phyloP scores from a whole-genome alignment of 305 asterid species.

The Fraxinus baroniana region DNA sequence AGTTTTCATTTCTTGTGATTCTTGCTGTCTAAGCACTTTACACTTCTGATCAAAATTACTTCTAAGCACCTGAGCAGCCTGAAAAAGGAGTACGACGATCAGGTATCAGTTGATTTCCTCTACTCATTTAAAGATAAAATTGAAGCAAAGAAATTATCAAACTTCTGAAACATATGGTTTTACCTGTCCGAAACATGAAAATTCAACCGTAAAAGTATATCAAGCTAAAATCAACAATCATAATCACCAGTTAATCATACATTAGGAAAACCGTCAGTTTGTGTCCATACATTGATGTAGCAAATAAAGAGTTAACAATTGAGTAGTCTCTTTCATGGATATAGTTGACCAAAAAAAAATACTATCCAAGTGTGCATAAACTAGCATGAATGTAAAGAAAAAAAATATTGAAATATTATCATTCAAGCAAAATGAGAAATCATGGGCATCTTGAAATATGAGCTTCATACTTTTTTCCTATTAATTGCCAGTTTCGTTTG shows the following conservation, averaged over 20 bases:
- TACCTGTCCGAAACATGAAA: not conserved
- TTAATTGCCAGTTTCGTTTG: not conserved
- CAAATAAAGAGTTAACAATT: not conserved
- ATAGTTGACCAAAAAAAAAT: not conserved
- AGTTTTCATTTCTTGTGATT: conserved; percentile 63
- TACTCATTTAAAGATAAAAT: not conserved
- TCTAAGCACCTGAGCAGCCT: conserved; percentile 77
- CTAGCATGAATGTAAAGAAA: not conserved
- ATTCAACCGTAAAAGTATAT: not conserved
- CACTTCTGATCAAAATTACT: conserved; percentile 73
- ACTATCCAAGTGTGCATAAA: not conserved
- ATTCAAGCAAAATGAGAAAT: not conserved
- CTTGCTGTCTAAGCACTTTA: conserved; percentile 78
- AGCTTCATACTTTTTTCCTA: not conserved
- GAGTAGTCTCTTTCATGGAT: not conserved
- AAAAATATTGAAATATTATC: not conserved
- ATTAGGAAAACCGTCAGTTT: not conserved
- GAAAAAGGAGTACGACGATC: conserved; percentile 27
- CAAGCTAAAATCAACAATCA: not conserved
- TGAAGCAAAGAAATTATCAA: not conserved
- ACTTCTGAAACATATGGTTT: not conserved
- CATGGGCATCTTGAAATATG: not conserved
- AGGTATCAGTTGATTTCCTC: conserved; percentile 4
- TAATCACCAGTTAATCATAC: not conserved
- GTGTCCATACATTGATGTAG: not conserved